Percentiles rank a stretch among this genome's conserved stretches.
Conservation (phyloP, 345 rosid genomes). For the Lepidium africanum region DNA sequence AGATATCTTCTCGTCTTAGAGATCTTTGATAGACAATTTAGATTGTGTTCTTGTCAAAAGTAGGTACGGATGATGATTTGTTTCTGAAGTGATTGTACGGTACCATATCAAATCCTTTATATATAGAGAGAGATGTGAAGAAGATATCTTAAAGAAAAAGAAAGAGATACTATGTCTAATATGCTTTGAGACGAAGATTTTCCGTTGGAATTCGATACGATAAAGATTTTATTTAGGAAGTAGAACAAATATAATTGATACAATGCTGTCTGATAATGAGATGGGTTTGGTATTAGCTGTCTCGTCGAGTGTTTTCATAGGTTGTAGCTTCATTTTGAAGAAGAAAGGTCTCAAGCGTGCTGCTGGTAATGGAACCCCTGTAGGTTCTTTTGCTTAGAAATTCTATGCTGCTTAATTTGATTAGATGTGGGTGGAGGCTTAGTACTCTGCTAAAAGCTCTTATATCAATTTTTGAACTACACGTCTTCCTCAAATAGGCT, state of each 20-base stretch:
- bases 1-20: too few species aligned
- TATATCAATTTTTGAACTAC: too few species aligned
- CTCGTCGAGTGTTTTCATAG: constrained; percentile 70
- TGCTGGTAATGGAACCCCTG: constrained; percentile 69
- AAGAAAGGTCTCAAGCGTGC: constrained; percentile 94
- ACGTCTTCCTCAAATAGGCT: too few species aligned
- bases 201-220: neutral
- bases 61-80: neutral
- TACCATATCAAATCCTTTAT: constrained; percentile 71
- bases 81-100: constrained; percentile 38
- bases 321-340: constrained; percentile 89
- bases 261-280: constrained; percentile 51
- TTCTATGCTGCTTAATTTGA: too few species aligned
- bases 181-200: constrained; percentile 21
- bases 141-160: too few species aligned
- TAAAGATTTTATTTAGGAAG: neutral
- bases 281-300: constrained; percentile 71
- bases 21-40: too few species aligned
- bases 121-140: constrained; percentile 33
- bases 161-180: too few species aligned
- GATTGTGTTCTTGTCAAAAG: too few species aligned
- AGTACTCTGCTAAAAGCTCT: too few species aligned
- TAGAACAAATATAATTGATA: neutral
- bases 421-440: too few species aligned
- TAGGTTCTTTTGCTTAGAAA: constrained; percentile 36